phyloP scores from a whole-genome alignment of 371 early-diverging fungal species.

The Coemansia sp. region DNA sequence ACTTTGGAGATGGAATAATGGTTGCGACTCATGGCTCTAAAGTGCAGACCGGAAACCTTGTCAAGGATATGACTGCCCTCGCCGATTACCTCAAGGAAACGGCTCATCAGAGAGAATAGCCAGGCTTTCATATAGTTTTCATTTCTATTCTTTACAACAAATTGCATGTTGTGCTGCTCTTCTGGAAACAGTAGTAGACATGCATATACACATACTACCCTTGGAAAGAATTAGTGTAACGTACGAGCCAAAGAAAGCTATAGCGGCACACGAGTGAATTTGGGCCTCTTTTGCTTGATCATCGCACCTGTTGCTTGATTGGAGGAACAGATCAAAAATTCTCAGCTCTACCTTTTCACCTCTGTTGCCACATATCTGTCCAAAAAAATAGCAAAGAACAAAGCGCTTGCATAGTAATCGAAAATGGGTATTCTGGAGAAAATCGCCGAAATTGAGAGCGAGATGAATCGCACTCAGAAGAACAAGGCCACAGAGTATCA shows the following conservation, averaged over 20 bases:
- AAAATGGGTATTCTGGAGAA: slow-evolving; percentile 92
- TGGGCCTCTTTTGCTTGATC: neutral
- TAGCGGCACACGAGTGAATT: neutral
- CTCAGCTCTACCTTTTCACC: neutral
- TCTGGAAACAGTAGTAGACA: neutral
- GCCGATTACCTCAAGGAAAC: slow-evolving; percentile 6
- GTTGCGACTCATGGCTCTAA: neutral
- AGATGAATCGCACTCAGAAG: slow-evolving; percentile 89
- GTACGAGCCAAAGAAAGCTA: neutral
- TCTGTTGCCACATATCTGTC: neutral
- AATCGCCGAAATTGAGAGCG: slow-evolving; percentile 82
- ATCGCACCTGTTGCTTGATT: neutral
- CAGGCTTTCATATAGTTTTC: neutral
- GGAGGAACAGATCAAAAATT: neutral
- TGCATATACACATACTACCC: neutral
- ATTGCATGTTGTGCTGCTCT: neutral
- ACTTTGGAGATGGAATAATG: neutral
- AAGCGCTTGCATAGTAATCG: neutral
- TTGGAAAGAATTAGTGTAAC: neutral
- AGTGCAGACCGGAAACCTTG: neutral
- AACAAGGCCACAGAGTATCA: slow-evolving; percentile 97
- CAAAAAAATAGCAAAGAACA: neutral
- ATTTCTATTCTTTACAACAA: neutral
- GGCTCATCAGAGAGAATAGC: neutral
- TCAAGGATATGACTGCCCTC: slow-evolving; percentile 9